These are phyloP conservation scores for Endocladia muricata DNA, from an alignment of 31 red algal genomes.

Conservation along the genomic window DNA sequence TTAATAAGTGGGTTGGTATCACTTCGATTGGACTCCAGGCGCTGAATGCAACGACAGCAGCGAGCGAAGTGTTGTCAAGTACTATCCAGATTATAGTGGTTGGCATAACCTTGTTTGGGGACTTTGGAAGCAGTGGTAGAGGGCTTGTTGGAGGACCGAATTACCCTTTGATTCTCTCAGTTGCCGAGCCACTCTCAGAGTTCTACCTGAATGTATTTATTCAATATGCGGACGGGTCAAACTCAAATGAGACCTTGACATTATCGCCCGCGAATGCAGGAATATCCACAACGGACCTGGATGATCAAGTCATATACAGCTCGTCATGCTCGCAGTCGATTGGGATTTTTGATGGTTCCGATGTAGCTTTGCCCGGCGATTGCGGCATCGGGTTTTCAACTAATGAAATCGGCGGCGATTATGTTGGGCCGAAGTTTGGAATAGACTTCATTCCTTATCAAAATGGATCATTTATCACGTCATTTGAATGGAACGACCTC, in stretches of 20 bases:
- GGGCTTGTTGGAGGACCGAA: slow-evolving; percentile 22
- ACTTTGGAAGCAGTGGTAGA: not conserved
- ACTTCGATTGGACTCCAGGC: slow-evolving; percentile 23
- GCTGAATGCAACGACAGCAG: slow-evolving; percentile 28
- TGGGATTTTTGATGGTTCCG: slow-evolving; percentile 40
- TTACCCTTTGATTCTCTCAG: slow-evolving; percentile 8
- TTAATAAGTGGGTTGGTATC: slow-evolving; percentile 45
- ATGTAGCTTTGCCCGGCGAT: slow-evolving; percentile 10
- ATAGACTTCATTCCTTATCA: slow-evolving; percentile 24
- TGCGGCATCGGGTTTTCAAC: slow-evolving; percentile 48
- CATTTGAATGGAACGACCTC: slow-evolving; percentile 46
- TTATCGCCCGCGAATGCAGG: slow-evolving; percentile 7
- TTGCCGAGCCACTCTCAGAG: not conserved
- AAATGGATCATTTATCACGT: slow-evolving; percentile 23
- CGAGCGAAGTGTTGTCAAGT: not conserved
- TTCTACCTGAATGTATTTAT: slow-evolving; percentile 25
- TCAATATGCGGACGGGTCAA: slow-evolving; percentile 46
- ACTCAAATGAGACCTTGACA: slow-evolving; percentile 22
- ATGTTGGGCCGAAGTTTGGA: slow-evolving; percentile 42
- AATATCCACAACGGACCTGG: not conserved
- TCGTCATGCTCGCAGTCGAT: slow-evolving; percentile 10
- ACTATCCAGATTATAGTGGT: slow-evolving; percentile 21
- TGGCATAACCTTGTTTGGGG: slow-evolving; percentile 32
- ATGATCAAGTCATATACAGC: not conserved
- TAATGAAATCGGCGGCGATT: slow-evolving; percentile 27